Conservation (phyloP, 2,329 filamentous ascomycete species). For the Orbilia brochopaga region DNA sequence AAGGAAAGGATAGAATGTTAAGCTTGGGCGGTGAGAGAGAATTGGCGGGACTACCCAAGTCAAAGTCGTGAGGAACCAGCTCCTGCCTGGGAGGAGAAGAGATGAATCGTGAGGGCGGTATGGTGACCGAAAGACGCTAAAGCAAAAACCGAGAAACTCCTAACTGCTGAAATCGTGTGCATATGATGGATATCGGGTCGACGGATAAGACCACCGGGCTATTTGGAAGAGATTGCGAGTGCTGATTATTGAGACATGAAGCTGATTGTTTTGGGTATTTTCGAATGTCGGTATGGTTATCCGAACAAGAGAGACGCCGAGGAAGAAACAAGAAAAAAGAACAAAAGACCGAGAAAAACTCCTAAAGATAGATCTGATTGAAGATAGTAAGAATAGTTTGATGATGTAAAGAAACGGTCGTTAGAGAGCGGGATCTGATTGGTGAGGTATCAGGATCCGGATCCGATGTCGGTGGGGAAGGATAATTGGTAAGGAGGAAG, state of each 20-base stretch:
- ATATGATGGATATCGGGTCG: slow-evolving; percentile 56
- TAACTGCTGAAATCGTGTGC: slow-evolving; percentile 51
- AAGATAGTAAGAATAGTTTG: slow-evolving; percentile 42
- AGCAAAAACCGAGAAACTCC: slow-evolving; percentile 52
- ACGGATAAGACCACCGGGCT: slow-evolving; percentile 57
- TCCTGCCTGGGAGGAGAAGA: slow-evolving; percentile 53
- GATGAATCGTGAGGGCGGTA: slow-evolving; percentile 52
- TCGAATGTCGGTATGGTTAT: slow-evolving; percentile 35
- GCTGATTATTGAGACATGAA: slow-evolving; percentile 51
- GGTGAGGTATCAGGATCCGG: slow-evolving; percentile 57
- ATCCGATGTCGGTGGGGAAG: slow-evolving; percentile 44
- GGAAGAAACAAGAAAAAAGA: slow-evolving; percentile 52
- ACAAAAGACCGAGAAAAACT: slow-evolving; percentile 55
- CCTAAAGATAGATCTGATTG: slow-evolving; percentile 32
- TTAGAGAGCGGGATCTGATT: slow-evolving; percentile 55
- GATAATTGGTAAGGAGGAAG: slow-evolving; percentile 24
- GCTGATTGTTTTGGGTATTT: slow-evolving; percentile 36
- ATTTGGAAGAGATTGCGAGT: slow-evolving; percentile 50
- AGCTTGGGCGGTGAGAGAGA: slow-evolving; percentile 25
- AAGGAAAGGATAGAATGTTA: slow-evolving; percentile 48
- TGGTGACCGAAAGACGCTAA: slow-evolving; percentile 50
- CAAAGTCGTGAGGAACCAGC: slow-evolving; percentile 51
- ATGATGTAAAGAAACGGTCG: slow-evolving; percentile 53
- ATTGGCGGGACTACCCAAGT: slow-evolving; percentile 48
- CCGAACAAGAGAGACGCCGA: slow-evolving; percentile 47